Conservation (phyloP, 345 rosid genomes). For the Streptanthus diversifolius region DNA sequence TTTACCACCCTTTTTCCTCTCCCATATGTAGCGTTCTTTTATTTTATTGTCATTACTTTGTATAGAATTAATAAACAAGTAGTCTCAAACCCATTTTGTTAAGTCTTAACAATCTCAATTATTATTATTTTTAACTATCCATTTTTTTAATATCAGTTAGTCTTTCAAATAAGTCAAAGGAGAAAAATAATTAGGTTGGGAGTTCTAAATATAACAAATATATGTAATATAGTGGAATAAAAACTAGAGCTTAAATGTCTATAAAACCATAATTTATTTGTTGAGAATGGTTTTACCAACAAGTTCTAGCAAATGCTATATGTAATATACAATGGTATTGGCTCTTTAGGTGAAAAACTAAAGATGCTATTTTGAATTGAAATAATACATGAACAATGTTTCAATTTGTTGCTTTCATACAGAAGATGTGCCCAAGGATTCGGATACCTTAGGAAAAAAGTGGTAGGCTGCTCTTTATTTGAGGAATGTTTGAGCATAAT, state of each 20-base stretch:
- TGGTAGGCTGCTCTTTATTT: conserved; percentile 6
- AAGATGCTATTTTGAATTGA: not conserved
- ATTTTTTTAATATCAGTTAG: not conserved
- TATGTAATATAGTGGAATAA: not conserved
- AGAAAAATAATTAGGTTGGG: not conserved
- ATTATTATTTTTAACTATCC: not conserved
- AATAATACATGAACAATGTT: not conserved
- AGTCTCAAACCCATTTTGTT: not conserved
- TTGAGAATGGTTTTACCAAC: not conserved
- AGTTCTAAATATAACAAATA: not conserved
- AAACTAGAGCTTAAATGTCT: not conserved
- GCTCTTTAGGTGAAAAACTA: not conserved
- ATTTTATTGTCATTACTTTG: not conserved
- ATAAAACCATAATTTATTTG: not conserved
- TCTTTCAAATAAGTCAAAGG: not conserved
- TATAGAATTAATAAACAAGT: not conserved
- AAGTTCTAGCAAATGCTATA: not conserved
- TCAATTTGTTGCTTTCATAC: not conserved
- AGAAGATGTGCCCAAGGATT: conserved; percentile 3
- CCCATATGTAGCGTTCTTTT: not conserved
- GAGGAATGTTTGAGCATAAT: conserved; percentile 19
- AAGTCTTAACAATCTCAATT: not conserved
- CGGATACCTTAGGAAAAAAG: conserved; percentile 2
- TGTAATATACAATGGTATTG: not conserved
- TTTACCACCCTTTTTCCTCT: not conserved